Conservation (phyloP, 495 filamentous ascomycete species). For the Aspergillus nidulans region DNA sequence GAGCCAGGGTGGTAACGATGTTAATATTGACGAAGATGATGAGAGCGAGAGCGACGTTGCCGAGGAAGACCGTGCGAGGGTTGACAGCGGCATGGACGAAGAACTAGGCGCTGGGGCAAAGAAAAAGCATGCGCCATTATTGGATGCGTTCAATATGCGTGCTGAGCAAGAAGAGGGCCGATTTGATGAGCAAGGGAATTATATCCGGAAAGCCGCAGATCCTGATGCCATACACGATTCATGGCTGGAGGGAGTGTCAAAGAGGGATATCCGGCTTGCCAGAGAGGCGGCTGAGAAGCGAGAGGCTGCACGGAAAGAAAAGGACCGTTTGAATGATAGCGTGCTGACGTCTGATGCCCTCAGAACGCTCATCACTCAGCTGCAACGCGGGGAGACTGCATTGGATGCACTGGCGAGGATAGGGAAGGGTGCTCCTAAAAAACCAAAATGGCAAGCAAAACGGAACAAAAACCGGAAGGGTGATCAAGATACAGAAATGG, state of each 20-base stretch:
- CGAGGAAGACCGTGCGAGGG: constrained; percentile 66
- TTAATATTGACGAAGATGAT: constrained; percentile 36
- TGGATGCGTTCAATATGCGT: constrained; percentile 95
- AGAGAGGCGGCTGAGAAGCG: constrained; percentile 84
- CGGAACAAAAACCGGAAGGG: constrained; percentile 55
- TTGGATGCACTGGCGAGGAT: constrained; percentile 83
- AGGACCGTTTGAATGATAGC: constrained; percentile 66
- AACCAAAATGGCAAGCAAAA: constrained; percentile 58
- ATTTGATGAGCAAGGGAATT: constrained; percentile 90
- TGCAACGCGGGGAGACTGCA: constrained; percentile 82
- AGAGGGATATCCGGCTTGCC: constrained; percentile 86
- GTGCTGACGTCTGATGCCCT: constrained; percentile 71
- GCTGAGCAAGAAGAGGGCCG: constrained; percentile 86
- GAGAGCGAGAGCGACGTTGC: constrained; percentile 67
- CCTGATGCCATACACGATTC: constrained; percentile 86
- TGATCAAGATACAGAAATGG: constrained; percentile 61
- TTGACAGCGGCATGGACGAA: constrained; percentile 69
- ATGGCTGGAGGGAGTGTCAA: constrained; percentile 88
- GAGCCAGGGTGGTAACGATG: constrained; percentile 35
- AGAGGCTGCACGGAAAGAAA: constrained; percentile 67
- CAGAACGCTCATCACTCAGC: constrained; percentile 59
- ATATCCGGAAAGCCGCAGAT: constrained; percentile 80
- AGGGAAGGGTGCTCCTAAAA: constrained; percentile 61
- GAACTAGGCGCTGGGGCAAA: constrained; percentile 85
- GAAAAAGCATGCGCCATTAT: constrained; percentile 91